Conservation (phyloP, 306 rosid genomes). For the Spatholobus suberectus region DNA sequence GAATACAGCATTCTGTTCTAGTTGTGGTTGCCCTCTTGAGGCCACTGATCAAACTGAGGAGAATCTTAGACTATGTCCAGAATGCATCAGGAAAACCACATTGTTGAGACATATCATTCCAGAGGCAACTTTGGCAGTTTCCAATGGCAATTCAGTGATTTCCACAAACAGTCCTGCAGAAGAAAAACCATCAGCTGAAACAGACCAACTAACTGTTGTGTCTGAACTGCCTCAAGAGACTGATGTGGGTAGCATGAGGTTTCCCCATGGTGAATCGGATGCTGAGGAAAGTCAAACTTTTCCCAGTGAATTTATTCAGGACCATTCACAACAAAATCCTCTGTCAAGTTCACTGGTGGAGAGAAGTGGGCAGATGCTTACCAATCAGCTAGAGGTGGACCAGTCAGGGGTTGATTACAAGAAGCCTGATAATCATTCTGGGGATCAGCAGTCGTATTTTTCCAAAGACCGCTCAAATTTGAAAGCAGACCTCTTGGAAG, state of each 20-base stretch:
- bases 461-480: constrained; percentile 49
- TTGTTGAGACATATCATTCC: constrained; percentile 43
- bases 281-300: constrained; percentile 47
- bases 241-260: constrained; percentile 47
- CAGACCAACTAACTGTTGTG: constrained; percentile 36
- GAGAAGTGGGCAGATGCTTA: constrained; percentile 47
- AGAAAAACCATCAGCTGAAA: constrained; percentile 46
- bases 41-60: constrained; percentile 48
- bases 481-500: constrained; percentile 65
- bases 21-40: constrained; percentile 60
- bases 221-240: constrained; percentile 46
- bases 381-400: constrained; percentile 45
- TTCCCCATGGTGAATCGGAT: constrained; percentile 43
- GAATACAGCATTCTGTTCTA: constrained; percentile 54
- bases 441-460: constrained; percentile 46
- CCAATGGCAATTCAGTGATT: constrained; percentile 38
- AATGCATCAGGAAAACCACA: constrained; percentile 59
- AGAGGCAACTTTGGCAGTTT: constrained; percentile 43
- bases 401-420: constrained; percentile 44
- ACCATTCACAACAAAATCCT: constrained; percentile 46
- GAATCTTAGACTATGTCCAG: constrained; percentile 57
- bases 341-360: constrained; percentile 42
- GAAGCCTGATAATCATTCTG: constrained; percentile 38
- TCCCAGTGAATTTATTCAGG: constrained; percentile 45
- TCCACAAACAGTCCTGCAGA: constrained; percentile 39